phyloP scores from a whole-genome alignment of 495 filamentous ascomycete genomes.

The Jackrogersella minutella region DNA sequence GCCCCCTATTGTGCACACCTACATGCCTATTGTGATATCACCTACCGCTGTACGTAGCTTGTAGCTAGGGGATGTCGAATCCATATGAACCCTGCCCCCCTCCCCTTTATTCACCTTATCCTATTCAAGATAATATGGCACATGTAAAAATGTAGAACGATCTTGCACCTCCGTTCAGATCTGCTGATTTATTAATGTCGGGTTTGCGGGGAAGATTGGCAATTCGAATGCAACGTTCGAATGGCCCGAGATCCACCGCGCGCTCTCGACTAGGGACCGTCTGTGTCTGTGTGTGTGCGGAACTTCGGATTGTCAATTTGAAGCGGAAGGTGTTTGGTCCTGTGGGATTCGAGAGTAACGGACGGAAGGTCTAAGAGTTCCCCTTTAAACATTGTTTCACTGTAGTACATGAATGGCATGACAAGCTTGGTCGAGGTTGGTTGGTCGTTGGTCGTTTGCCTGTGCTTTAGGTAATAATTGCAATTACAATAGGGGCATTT shows the following conservation, averaged over 20 bases:
- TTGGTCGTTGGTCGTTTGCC: conserved; percentile 1
- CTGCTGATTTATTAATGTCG: conserved; percentile 25
- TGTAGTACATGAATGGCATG: background rate
- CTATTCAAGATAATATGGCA: conserved; percentile 9
- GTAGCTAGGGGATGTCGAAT: background rate
- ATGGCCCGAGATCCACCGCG: conserved; percentile 25
- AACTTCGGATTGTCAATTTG: conserved; percentile 35
- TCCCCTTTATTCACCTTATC: conserved; percentile 8
- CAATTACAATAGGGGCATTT: background rate
- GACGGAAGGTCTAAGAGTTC: conserved; percentile 19
- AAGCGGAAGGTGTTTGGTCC: conserved; percentile 36
- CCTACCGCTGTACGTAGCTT: too few species aligned
- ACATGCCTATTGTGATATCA: background rate
- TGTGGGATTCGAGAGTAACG: conserved; percentile 15
- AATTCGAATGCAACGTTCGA: conserved; percentile 27
- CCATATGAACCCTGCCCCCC: too few species aligned
- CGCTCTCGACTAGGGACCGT: conserved; percentile 1
- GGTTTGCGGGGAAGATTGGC: conserved; percentile 40
- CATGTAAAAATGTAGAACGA: conserved; percentile 4
- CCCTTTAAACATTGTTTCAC: conserved; percentile 32
- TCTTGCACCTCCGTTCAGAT: conserved; percentile 22
- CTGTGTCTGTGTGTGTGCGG: too few species aligned
- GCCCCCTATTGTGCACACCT: background rate
- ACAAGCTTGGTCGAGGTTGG: background rate
- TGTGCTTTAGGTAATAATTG: background rate